Percentiles rank a stretch among this genome's conserved stretches.
Conservation (phyloP, 345 rosid genomes). For the Gossypium herbaceum region DNA sequence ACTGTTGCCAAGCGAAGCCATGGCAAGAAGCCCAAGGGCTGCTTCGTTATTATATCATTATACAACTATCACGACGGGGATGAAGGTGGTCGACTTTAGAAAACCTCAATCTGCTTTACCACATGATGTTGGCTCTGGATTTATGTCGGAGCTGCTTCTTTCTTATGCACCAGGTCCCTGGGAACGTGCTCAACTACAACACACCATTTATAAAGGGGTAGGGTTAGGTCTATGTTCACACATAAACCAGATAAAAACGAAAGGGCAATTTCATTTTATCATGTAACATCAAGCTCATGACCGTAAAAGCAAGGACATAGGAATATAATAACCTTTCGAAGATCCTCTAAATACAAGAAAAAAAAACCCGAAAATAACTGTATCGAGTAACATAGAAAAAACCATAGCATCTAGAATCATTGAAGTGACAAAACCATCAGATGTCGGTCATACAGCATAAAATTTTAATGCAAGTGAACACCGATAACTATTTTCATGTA, state of each 20-base stretch:
- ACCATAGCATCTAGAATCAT: background rate
- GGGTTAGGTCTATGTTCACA: background rate
- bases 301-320: background rate
- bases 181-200: constrained; percentile 76
- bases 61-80: background rate
- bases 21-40: background rate
- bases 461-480: background rate
- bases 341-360: background rate
- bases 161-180: constrained; percentile 72
- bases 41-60: background rate
- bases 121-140: constrained; percentile 46
- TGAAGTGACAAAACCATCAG: background rate
- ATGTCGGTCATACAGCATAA: background rate
- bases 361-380: background rate
- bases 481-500: background rate
- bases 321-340: background rate
- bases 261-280: background rate
- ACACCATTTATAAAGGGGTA: background rate
- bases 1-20: background rate
- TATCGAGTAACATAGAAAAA: background rate
- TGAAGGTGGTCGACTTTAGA: background rate
- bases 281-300: background rate
- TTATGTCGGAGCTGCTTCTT: constrained; percentile 66
- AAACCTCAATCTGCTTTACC: constrained; percentile 33
- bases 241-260: too few species aligned